Evolutionary conservation across 2,329 filamentous ascomycete species (phyloP).

Genomic region (Zasmidium cellare): DNA sequence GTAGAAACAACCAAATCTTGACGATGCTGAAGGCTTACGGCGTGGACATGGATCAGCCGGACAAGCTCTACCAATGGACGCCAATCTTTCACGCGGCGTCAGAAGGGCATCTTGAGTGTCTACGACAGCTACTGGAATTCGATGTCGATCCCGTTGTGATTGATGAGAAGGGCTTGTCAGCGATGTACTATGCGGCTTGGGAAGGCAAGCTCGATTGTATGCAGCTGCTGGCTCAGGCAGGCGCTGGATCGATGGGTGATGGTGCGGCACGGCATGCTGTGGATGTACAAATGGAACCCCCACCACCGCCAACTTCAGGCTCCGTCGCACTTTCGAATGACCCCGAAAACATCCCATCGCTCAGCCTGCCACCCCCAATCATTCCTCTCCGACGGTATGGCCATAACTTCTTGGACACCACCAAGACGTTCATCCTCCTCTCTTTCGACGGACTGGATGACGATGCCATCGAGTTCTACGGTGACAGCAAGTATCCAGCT

Average conservation of each 20-base stretch:
- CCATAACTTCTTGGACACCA: constrained; percentile 94
- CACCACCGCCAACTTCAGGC: constrained; percentile 57
- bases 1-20: constrained; percentile 76
- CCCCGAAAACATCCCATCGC: constrained; percentile 78
- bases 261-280: constrained; percentile 14
- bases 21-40: constrained; percentile 80
- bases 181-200: constrained; percentile 98
- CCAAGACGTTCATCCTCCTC: constrained; percentile 90
- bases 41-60: constrained; percentile 85
- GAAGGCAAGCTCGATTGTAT: constrained; percentile 95
- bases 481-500: constrained; percentile 93
- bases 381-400: constrained; percentile 93
- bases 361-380: constrained; percentile 91
- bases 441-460: constrained; percentile 75
- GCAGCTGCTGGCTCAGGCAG: constrained; percentile 70
- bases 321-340: constrained; percentile 23
- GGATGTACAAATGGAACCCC: constrained; percentile 38
- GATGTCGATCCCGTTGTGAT: constrained; percentile 75
- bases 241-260: constrained; percentile 18
- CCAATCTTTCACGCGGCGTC: constrained; percentile 94
- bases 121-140: constrained; percentile 76
- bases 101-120: constrained; percentile 87
- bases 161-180: constrained; percentile 89
- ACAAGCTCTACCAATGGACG: constrained; percentile 97
- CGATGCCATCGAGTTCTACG: constrained; percentile 89